These are phyloP conservation scores for Tremellales sp. DNA, from an alignment of 1,284 basidiomycete genomes.

Conservation along the genomic window DNA sequence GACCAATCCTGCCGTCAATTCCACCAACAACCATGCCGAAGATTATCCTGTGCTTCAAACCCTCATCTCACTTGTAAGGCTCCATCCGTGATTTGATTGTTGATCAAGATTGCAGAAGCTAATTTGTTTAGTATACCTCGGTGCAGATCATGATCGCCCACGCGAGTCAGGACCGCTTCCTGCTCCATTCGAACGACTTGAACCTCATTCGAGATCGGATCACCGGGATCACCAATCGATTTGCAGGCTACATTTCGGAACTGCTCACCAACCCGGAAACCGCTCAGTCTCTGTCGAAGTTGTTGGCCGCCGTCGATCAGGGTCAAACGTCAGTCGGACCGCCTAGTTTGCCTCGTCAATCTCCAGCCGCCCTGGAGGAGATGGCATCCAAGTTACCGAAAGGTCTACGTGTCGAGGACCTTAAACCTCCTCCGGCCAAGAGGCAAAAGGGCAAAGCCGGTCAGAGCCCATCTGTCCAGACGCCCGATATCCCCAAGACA, in stretches of 20 bases:
- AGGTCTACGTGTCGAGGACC: constrained; percentile 39
- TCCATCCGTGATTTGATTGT: not conserved
- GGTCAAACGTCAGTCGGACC: not conserved
- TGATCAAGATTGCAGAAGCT: too few relatives aligned
- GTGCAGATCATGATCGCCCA: constrained; percentile 14
- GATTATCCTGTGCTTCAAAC: not conserved
- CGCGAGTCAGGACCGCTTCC: constrained; percentile 17
- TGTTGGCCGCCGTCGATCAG: not conserved
- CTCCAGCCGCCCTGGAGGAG: constrained; percentile 10
- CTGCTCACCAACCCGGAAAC: not conserved
- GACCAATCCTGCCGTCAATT: not conserved
- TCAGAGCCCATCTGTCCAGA: constrained; percentile 12
- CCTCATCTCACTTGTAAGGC: constrained; percentile 14
- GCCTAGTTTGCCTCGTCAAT: not conserved
- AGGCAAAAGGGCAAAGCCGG: constrained; percentile 20
- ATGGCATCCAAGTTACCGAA: constrained; percentile 26
- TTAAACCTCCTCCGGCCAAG: constrained; percentile 42
- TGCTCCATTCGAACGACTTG: constrained; percentile 13
- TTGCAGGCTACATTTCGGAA: not conserved
- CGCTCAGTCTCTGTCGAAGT: not conserved
- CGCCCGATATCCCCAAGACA: constrained; percentile 21
- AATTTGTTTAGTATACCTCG: constrained; percentile 20
- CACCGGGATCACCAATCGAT: constrained; percentile 7
- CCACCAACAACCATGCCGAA: constrained; percentile 6
- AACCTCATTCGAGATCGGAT: constrained; percentile 9